Evolutionary conservation across 768 basidiomycete genomes (phyloP).

Genomic region (Boletus fagicola): DNA sequence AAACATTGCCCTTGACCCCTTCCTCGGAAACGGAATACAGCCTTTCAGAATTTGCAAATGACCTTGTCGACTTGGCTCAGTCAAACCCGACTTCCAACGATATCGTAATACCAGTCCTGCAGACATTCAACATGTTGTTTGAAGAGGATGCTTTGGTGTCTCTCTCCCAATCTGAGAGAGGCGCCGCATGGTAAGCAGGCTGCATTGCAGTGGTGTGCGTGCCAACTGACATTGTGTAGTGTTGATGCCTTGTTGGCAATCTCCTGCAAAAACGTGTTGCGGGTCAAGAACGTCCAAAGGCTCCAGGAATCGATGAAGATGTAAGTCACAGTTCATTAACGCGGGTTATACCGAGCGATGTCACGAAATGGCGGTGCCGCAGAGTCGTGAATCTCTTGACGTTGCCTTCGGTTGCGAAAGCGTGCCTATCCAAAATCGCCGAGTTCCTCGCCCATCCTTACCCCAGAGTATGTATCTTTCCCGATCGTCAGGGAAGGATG

Average conservation of each 20-base stretch:
- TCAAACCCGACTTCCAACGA: slow-evolving; percentile 60
- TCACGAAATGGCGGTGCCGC: slow-evolving; percentile 12
- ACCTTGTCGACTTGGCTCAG: slow-evolving; percentile 56
- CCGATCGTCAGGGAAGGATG: slow-evolving; percentile 8
- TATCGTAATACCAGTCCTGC: slow-evolving; percentile 78
- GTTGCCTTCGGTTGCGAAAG: slow-evolving; percentile 42
- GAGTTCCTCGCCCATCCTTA: slow-evolving; percentile 76
- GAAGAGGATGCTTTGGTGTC: slow-evolving; percentile 60
- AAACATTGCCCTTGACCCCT: slow-evolving; percentile 45
- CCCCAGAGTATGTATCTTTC: slow-evolving; percentile 59
- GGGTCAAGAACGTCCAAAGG: slow-evolving; percentile 80
- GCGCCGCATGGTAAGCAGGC: slow-evolving; percentile 50
- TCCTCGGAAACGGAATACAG: slow-evolving; percentile 39
- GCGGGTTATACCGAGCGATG: slow-evolving; percentile 12
- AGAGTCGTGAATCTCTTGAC: slow-evolving; percentile 69
- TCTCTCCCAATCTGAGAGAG: slow-evolving; percentile 45
- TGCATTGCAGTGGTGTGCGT: slow-evolving; percentile 12
- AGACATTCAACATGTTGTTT: slow-evolving; percentile 70
- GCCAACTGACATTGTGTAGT: slow-evolving; percentile 36
- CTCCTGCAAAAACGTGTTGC: slow-evolving; percentile 58
- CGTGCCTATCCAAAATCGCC: slow-evolving; percentile 44
- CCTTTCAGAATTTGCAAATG: slow-evolving; percentile 50
- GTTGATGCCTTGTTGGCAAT: slow-evolving; percentile 53
- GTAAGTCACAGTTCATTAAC: slow-evolving; percentile 45
- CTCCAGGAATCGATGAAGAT: slow-evolving; percentile 82